These are phyloP conservation scores for Lomentospora prolificans DNA, from an alignment of 2,329 filamentous ascomycete genomes.

Conservation along the genomic window DNA sequence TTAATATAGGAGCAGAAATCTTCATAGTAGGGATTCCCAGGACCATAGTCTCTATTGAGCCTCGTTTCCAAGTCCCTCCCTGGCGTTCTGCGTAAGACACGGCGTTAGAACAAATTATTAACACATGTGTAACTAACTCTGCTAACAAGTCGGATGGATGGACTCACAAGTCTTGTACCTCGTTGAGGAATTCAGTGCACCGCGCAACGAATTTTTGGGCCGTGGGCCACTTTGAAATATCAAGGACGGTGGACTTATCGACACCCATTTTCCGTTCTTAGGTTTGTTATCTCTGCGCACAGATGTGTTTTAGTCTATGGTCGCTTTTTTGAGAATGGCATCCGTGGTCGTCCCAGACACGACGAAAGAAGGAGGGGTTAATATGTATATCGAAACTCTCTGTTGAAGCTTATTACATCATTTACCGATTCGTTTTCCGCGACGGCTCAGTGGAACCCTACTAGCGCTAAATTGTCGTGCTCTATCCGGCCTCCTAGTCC, in stretches of 20 bases:
- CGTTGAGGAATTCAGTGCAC: constrained; percentile 20
- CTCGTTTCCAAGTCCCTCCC: constrained; percentile 32
- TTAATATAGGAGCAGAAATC: constrained; percentile 28
- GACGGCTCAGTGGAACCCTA: too few relatives aligned
- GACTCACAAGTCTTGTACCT: constrained; percentile 22
- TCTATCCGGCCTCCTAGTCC: too few relatives aligned
- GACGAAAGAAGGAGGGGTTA: not conserved
- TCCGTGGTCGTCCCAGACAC: not conserved
- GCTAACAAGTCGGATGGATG: not conserved
- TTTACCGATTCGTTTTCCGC: too few relatives aligned
- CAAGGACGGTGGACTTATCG: constrained; percentile 13
- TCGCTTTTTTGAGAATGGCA: too few relatives aligned
- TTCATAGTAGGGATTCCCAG: constrained; percentile 31
- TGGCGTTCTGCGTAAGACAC: constrained; percentile 24
- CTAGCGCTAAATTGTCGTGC: too few relatives aligned
- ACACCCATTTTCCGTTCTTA: constrained; percentile 7
- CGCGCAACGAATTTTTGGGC: constrained; percentile 19
- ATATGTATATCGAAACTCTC: not conserved
- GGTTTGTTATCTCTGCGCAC: not conserved
- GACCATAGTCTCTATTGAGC: constrained; percentile 33
- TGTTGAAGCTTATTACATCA: too few relatives aligned
- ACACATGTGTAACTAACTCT: too few relatives aligned
- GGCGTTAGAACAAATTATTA: not conserved
- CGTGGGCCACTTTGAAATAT: constrained; percentile 18
- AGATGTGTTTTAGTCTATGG: too few relatives aligned